A percentile compares a stretch with the other conserved stretches of the same genome.
Evolutionary conservation across 192 early-diverging fungal species (phyloP).

Genomic region (Mortierella alpina): DNA sequence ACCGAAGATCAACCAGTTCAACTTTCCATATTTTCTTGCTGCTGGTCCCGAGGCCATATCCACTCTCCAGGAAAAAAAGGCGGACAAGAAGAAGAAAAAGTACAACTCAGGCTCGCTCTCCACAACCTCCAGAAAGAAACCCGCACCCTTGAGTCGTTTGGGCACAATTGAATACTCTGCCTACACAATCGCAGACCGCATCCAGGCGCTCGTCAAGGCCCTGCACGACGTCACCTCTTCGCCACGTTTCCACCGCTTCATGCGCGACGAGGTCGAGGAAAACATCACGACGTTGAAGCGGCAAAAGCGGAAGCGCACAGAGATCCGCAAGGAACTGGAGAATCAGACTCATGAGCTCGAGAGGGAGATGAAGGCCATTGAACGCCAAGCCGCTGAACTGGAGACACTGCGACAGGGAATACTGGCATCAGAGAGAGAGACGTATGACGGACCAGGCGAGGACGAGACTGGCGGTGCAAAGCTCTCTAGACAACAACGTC

Average conservation of each 20-base stretch:
- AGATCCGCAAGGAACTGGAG: constrained; percentile 41
- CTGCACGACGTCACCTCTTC: constrained; percentile 43
- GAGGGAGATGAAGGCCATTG: constrained; percentile 41
- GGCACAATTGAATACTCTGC: constrained; percentile 33
- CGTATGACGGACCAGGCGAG: background rate
- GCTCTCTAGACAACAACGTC: constrained; percentile 24
- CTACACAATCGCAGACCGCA: constrained; percentile 29
- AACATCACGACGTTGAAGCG: constrained; percentile 36
- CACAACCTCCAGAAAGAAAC: constrained; percentile 12
- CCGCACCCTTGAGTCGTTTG: constrained; percentile 7
- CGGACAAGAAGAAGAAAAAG: constrained; percentile 40
- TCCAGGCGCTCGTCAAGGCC: constrained; percentile 44
- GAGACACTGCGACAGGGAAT: constrained; percentile 33
- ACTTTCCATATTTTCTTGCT: constrained; percentile 34
- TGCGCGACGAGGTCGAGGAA: constrained; percentile 48
- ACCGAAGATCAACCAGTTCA: constrained; percentile 25
- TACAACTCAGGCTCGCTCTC: background rate
- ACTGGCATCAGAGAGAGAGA: constrained; percentile 33
- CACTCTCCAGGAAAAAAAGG: constrained; percentile 22
- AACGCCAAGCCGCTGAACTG: constrained; percentile 28
- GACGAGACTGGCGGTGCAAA: constrained; percentile 6
- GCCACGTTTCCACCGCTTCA: constrained; percentile 38
- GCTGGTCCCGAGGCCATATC: constrained; percentile 16
- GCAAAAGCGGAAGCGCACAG: constrained; percentile 35
- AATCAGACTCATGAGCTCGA: constrained; percentile 32